Evolutionary conservation across 2,329 filamentous ascomycete species (phyloP), one percentile per base, ranked within the genome.

Genomic region (Scedosporium apiospermum): DNA sequence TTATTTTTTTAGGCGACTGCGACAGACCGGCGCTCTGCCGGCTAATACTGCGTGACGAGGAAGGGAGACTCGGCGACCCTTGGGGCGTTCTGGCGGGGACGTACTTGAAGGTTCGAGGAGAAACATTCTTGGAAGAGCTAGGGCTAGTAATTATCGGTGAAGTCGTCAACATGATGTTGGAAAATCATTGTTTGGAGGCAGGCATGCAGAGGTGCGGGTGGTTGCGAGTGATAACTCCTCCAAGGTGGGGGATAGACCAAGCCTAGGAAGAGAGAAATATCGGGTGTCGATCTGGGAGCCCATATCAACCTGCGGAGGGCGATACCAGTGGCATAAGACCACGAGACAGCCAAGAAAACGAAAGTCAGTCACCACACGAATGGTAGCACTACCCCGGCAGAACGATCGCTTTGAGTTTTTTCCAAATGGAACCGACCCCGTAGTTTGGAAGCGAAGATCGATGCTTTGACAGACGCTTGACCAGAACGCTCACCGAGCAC

Each of bases 81-180:
- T 44, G 51, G 2, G 60, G 38, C 30, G 53, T 57, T 58, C 53
- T 62, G 27, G 60, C 26, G 34, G 60, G 30, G 38, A 77, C 77
- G 78, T 80, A 80, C 69, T 79, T 78, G 71, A 79, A 76, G 68
- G 74, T 74, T 3, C 38, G 60, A 38, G 81, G 80, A 60, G 82
- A 83, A 70, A 78, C 77, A 77, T 78, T 82, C 74, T 79, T 75
- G 68, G 80, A 34, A 27, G 55, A 76, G 70, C 74, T 73, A 71
- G 79, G 71, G 70, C 74, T 73, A 71, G 79, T 71, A 69, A 80
- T 74, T 67, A 80, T 75, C 65, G 81, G 81, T 69, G 82, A 84
- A 71, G 80, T 82, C 73, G 81, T 82, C 79, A 84, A 79, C 82
- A 85, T 85, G 77, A 74, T 82, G 42, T 42, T 60, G 55, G 16